Evolutionary conservation across 140 eudicot genomes (phyloP), one percentile per base, ranked within the genome.

Genomic region (Erigeron philadelphicus): DNA sequence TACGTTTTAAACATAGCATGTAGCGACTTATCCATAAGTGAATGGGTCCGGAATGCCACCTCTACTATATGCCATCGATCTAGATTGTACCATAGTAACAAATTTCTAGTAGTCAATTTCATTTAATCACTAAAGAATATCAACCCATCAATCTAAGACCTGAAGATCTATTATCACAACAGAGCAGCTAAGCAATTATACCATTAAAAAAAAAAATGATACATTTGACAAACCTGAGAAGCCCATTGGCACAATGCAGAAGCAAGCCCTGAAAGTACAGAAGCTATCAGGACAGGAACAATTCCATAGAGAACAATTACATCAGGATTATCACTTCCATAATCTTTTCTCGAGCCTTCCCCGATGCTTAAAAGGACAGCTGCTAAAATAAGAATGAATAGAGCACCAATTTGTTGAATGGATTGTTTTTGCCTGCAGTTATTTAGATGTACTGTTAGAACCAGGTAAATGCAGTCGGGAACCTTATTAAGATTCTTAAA

Each of bases 181-280:
- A 11, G n/a, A 56, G 52, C 43, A 56, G 67, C 25, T 64, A 45
- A 57, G 60, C 8, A 31, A 31, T 31, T 31, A 31, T 31, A 66
- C 71, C 31, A 18, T 1, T 9, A 21, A 79, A 35, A 45, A 63
- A 61, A 62, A 11, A 40, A 79, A 21, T 21, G 25, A 21, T 0
- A 50, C 4, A 31, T 69, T 64, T 21, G 60, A 64, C 84, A 68
- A 75, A 89, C 99, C 95, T 93, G 99, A 76, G 99, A 84, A 23
- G 97, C 97, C 99, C 99, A 89, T 74, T 93, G 99, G 70, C 99
- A 93, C 75, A 93, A 80, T 57, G 99, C 84, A 69, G 99, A 93
- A 78, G 99, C 99, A 72, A 93, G 84, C 72, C 99, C 99, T 8
- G 99, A 93, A 53, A 93, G 95, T 43, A 93, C 90, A 68, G 99